Base-by-base conservation (phyloP, 164 flowering plant species). In the Aristolochia fimbriata region DNA sequence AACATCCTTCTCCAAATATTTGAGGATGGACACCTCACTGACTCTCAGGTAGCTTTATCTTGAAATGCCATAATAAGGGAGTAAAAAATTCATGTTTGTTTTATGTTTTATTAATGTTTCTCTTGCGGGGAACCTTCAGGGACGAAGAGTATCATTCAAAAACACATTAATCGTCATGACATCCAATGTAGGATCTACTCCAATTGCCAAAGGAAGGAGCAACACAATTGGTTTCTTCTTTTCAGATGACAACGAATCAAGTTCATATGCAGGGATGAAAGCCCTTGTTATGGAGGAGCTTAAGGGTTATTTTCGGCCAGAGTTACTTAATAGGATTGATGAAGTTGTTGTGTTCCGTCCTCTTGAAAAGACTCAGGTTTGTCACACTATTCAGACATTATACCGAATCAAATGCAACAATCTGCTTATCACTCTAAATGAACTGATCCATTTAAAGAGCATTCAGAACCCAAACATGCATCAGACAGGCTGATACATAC, bases 1-100 rank as follows among this genome's bases (percentile, higher is more conserved):
- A 91, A 88, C 73, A 83, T 87, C 63, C 83, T 91, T 55, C 91
- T 91, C 58, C 97, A 88, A 67, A 55, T 91, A 61, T 77, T 91
- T 67, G 97, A 87, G 71, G 97, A 91, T 74, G 97, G 97, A 46
- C 86, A 83, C 68, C 85, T 91, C 7, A 83, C 96, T 14, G 91
- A 91, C 73, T 85, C 94, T 67, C 90, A 89, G 91, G 96, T 88
- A 62, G 11, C 22, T 49, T 49, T 49, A 20, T 49, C 51, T 15
- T 49, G 52, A 49, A 17, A 15, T 0, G 52, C 8, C 9, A 37
- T 37, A 37, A 37, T 37, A 37, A 37, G 7, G 8, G 43, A 37
- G 7, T 3, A 37, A 1, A 3, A 37, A 37, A 37, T 37, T 37
- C 43, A 10, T 37, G 43, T 37, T 37, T 37, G 43, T 10, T 37